Base-by-base conservation (phyloP, 768 basidiomycete species). In the Cantharellus anzutake region DNA sequence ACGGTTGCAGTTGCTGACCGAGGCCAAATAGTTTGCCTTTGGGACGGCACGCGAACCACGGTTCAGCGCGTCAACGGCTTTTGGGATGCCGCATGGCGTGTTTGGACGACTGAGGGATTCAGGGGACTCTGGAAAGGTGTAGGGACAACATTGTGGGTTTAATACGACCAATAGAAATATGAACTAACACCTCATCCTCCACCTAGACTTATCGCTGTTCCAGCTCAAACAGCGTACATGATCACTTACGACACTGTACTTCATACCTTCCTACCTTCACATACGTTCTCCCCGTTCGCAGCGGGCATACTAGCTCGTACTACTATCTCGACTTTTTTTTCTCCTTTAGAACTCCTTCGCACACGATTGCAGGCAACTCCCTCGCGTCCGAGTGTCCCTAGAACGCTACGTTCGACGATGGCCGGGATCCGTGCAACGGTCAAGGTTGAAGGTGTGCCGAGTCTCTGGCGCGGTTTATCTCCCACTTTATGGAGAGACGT, bases 401-500 rank as follows among this genome's bases (percentile, higher is more conserved):
- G 88, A 67, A 89, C 86, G 0, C 79, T 91, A 41, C 75, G 79
- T 50, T 86, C 85, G 50, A 84, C 87, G 5, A 74, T 92, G 29
- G 60, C 71, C 42, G 80, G 83, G 2, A 73, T 93, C 61, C 76
- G 77, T 0, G 68, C 64, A 0, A 70, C 87, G 5, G 82, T 86
- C 5, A 76, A 75, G 35, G 67, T 72, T 41, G 74, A 84, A 51
- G 94, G 93, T 3, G 64, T 82, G 3, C 69, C 73, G 5, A 83
- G 79, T 56, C 76, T 98, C 37, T 99, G 91, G 90, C 77, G 89
- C 58, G 96, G 96, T 0, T 75, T 99, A 4, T 86, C 86, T 0
- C 80, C 93, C 2, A 94, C 91, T 3, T 74, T 99, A 4, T 97
- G 92, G 92, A 79, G 96, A 56, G 96, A 99, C 65, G 93, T 98